Conservation (phyloP, 2,329 filamentous ascomycete genomes). For the Fusarium sp. region DNA sequence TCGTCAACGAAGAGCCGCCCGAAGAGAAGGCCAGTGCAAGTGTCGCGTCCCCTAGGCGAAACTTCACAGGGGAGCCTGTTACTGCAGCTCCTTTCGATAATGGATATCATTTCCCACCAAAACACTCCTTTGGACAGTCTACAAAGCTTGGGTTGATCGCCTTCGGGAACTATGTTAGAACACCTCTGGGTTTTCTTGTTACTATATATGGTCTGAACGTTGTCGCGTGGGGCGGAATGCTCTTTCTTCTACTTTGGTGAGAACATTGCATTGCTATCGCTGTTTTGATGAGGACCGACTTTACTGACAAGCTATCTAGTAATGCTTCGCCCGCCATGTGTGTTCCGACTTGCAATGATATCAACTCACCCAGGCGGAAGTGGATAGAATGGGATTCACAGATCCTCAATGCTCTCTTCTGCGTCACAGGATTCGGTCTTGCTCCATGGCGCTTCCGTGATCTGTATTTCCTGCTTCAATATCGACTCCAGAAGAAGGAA, state of each 20-base stretch:
- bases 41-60: conserved; percentile 8
- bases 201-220: conserved; percentile 85
- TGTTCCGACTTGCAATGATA: conserved; percentile 73
- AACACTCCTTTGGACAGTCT: conserved; percentile 68
- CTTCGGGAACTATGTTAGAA: conserved; percentile 79
- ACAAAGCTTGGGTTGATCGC: conserved; percentile 67
- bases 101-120: conserved; percentile 73
- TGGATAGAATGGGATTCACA: conserved; percentile 91
- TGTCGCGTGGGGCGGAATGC: conserved; percentile 90
- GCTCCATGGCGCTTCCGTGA: conserved; percentile 88
- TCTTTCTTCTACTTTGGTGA: conserved; percentile 85
- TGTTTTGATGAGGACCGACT: neutral
- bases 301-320: conserved; percentile 27
- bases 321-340: conserved; percentile 74
- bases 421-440: conserved; percentile 85
- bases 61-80: conserved; percentile 39
- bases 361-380: conserved; percentile 79
- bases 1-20: conserved; percentile 36
- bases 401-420: conserved; percentile 83
- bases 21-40: conserved; percentile 13
- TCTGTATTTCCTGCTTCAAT: conserved; percentile 77
- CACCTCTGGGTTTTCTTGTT: conserved; percentile 80
- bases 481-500: conserved; percentile 64
- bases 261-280: neutral
- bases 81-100: conserved; percentile 64